A percentile compares a stretch with the other conserved stretches of the same genome.
phyloP scores from a whole-genome alignment of 352 stramenopile species.

The Globisporangium paroecandrum region DNA sequence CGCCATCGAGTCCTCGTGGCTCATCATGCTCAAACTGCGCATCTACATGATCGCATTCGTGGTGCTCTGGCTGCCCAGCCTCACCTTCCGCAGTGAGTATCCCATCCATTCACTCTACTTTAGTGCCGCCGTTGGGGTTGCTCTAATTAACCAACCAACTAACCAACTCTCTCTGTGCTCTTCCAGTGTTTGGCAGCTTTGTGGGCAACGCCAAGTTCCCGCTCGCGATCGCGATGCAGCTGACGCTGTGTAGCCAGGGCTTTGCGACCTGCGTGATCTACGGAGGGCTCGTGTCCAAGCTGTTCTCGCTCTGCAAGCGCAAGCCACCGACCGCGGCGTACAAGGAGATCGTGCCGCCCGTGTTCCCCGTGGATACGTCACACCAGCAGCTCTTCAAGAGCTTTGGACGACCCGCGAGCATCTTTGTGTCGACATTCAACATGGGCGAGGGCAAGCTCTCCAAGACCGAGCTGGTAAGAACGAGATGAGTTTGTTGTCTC shows the following conservation, averaged over 20 bases:
- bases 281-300: conserved; percentile 39
- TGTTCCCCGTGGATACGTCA: conserved; percentile 26
- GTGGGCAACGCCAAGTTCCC: conserved; percentile 43
- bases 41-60: conserved; percentile 75
- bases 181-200: conserved; percentile 42
- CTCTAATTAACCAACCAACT: neutral
- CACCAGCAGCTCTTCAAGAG: conserved; percentile 24
- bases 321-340: conserved; percentile 21
- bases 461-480: conserved; percentile 35
- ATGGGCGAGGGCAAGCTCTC: conserved; percentile 70
- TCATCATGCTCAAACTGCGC: conserved; percentile 58
- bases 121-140: neutral
- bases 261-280: conserved; percentile 70
- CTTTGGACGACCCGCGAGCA: conserved; percentile 45
- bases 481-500: neutral
- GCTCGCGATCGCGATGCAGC: conserved; percentile 62
- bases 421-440: conserved; percentile 86
- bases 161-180: neutral
- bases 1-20: conserved; percentile 55
- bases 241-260: conserved; percentile 57
- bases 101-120: neutral
- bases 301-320: conserved; percentile 30
- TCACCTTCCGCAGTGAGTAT: conserved; percentile 55
- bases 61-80: conserved; percentile 61
- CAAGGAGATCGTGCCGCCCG: conserved; percentile 34